Base-by-base conservation (phyloP, 768 basidiomycete genomes). In the Pisolithus albus region DNA sequence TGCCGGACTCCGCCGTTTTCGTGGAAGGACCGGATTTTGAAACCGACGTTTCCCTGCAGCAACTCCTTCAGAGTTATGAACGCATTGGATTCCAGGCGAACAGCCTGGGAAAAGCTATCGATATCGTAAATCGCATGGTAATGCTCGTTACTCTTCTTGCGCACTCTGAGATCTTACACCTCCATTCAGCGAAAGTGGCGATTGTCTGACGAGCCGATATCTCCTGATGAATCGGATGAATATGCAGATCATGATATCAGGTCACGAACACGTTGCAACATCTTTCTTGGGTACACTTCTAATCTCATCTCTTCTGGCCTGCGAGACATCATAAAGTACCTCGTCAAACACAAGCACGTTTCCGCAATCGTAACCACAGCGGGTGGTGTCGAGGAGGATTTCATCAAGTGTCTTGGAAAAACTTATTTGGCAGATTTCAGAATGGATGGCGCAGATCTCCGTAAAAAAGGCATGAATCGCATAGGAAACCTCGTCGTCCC, bases 51-150 rank as follows among this genome's bases (percentile, higher is more conserved):
- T 81, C 82, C 44, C 72, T 99, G 24, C 74, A 84, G 41, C 72
- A 78, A 34, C 78, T 99, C 56, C 69, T 99, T 37, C 65, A 72
- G 34, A 84, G 80, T 61, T 99, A 96, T 71, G 83, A 88, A 63
- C 80, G 84, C 32, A 96, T 97, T 48, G 96, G 96, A 18, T 99
- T 98, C 64, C 96, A 99, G 67, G 96, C 96, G n/a, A 94, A 84
- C 49, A 92, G 89, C 52, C 72, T 99, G 2, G 88, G 88, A 2
- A 81, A 77, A 58, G 95, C 94, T 1, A 90, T 97, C 41, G 79
- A 87, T 26, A 86, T 96, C 48, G 88, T 98, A 24, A 85, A 98
- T 65, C 82, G 82, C 62, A 99, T 99, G 96, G 95, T 92, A 41
- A 26, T 66, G 19, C 16, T 30, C 42, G 46, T 51, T 34, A 34